Evolutionary conservation across 2,329 filamentous ascomycete genomes (phyloP).

Genomic region (Fusarium luffae): DNA sequence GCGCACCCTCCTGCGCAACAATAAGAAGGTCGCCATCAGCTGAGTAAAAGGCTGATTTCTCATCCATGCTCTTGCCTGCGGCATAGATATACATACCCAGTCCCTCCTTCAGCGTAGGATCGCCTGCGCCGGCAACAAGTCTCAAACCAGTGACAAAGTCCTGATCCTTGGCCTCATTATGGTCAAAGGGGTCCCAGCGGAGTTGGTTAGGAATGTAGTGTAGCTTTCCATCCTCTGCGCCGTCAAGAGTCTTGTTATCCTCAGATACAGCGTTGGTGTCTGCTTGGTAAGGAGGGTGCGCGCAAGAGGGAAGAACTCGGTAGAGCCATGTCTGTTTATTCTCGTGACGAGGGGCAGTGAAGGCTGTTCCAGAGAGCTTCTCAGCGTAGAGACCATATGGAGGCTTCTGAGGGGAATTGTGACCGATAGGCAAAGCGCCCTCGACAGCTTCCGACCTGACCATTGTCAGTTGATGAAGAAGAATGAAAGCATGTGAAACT

Average conservation of each 20-base stretch:
- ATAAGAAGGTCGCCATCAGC: conserved; percentile 84
- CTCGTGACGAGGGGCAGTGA: conserved; percentile 74
- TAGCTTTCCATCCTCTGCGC: conserved; percentile 41
- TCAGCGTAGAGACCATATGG: conserved; percentile 85
- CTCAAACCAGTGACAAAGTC: conserved; percentile 70
- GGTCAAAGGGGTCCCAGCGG: conserved; percentile 83
- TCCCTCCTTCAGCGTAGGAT: conserved; percentile 81
- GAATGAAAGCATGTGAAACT: conserved; percentile 43
- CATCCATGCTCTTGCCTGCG: conserved; percentile 80
- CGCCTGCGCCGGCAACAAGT: conserved; percentile 81
- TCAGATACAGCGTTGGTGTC: conserved; percentile 50
- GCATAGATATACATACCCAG: conserved; percentile 85
- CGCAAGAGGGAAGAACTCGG: conserved; percentile 72
- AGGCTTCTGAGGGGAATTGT: conserved; percentile 86
- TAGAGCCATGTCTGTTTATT: conserved; percentile 81
- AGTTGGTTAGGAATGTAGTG: conserved; percentile 76
- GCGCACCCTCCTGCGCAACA: conserved; percentile 76
- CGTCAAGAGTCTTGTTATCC: conserved; percentile 42
- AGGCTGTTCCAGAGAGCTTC: conserved; percentile 78
- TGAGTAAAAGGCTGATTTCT: conserved; percentile 83
- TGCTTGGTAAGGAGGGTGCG: conserved; percentile 67
- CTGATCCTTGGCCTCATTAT: conserved; percentile 65
- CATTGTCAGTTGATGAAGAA: conserved; percentile 1
- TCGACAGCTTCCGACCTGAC: conserved; percentile 78
- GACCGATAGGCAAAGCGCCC: conserved; percentile 77